Evolutionary conservation across 495 filamentous ascomycete genomes (phyloP).

Genomic region (Aspergillus sclerotioniger): DNA sequence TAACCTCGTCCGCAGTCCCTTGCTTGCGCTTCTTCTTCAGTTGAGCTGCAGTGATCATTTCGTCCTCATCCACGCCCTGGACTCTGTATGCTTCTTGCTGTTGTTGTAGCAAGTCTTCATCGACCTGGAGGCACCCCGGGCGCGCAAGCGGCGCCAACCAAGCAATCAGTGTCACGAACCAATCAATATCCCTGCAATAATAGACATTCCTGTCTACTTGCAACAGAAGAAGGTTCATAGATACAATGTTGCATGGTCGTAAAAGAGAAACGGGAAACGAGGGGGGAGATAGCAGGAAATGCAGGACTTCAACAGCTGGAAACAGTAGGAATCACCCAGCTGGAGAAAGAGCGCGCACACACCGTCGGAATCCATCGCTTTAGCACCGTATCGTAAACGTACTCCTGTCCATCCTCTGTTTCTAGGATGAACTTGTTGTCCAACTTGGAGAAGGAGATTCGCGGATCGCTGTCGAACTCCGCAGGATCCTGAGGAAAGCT

Average conservation of each 20-base stretch:
- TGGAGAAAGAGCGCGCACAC: constrained; percentile 29
- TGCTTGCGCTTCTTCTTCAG: constrained; percentile 73
- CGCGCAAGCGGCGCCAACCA: constrained; percentile 31
- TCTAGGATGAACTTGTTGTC: constrained; percentile 81
- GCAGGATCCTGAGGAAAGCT: constrained; percentile 67
- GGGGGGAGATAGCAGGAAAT: neutral
- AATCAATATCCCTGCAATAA: constrained; percentile 23
- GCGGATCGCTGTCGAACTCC: constrained; percentile 77
- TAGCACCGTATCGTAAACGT: constrained; percentile 68
- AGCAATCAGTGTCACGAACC: constrained; percentile 34
- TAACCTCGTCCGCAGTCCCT: constrained; percentile 57
- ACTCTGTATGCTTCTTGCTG: constrained; percentile 76
- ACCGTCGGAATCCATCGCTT: constrained; percentile 80
- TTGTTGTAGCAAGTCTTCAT: constrained; percentile 74
- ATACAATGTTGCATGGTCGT: neutral
- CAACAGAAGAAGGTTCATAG: constrained; percentile 13
- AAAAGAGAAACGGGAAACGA: neutral
- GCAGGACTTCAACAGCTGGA: constrained; percentile 12
- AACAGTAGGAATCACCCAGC: constrained; percentile 16
- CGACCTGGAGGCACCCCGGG: constrained; percentile 51
- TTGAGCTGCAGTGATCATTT: constrained; percentile 49
- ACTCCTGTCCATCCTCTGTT: constrained; percentile 81
- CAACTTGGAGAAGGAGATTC: constrained; percentile 80
- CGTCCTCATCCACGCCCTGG: constrained; percentile 62
- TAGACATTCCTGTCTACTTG: constrained; percentile 16